These are phyloP conservation scores for Fusarium mundagurra DNA, from an alignment of 2,329 filamentous ascomycete genomes.

Conservation along the genomic window DNA sequence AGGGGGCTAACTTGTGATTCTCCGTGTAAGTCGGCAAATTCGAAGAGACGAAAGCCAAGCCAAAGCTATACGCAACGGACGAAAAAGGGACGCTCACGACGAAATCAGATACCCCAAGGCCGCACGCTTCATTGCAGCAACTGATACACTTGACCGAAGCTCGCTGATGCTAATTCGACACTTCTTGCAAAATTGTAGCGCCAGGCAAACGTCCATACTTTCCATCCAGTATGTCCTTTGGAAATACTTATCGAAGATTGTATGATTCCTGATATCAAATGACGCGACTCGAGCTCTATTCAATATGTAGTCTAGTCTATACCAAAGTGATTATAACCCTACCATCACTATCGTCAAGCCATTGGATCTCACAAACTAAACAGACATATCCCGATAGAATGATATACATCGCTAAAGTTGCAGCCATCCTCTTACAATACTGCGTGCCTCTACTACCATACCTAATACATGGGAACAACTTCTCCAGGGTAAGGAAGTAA, in stretches of 20 bases:
- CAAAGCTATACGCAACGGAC: background rate
- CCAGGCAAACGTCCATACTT: too few relatives aligned
- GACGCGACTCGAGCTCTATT: conserved; percentile 30
- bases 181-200: background rate
- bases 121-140: too few relatives aligned
- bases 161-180: background rate
- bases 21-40: conserved; percentile 17
- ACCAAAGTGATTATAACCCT: conserved; percentile 20
- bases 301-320: background rate
- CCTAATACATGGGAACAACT: background rate
- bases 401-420: conserved; percentile 14
- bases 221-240: background rate
- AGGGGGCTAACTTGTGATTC: conserved; percentile 1
- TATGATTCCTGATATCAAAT: background rate
- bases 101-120: background rate
- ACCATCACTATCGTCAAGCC: background rate
- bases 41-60: background rate
- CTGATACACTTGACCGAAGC: background rate
- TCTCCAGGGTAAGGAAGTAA: background rate
- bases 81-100: background rate
- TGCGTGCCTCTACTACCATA: background rate
- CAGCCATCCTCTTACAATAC: conserved; percentile 6
- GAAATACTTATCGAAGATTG: background rate
- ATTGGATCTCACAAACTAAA: conserved; percentile 7
- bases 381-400: conserved; percentile 1